Base-by-base conservation (phyloP, 2,329 filamentous ascomycete species). In the Lasiodiplodia sp. region DNA sequence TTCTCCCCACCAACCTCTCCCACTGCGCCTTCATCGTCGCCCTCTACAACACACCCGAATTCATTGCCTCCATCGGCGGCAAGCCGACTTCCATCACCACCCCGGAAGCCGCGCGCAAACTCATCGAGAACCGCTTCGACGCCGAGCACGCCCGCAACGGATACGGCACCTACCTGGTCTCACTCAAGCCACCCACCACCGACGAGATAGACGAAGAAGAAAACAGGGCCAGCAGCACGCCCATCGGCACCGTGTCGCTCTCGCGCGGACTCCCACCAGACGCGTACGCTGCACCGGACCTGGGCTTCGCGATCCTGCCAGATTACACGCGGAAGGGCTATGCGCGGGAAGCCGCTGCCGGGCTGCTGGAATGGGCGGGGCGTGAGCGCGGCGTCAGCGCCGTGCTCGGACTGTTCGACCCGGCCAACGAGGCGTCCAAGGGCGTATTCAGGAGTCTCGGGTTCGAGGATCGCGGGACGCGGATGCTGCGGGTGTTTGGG, bases 101-200 rank as follows among this genome's bases (percentile, higher is more conserved):
- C 4, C 70, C 70, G n/a, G 70, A 70, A 6, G 68, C 68, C 14
- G 72, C 72, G 1, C 74, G 73, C 25, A 53, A 68, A 8, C 57
- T 58, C 14, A 16, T 63, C 40, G 25, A 14, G 4, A 6, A 4
- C 25, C 58, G 25, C 31, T 37, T 63, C 58, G 69, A 76, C 23
- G 65, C 63, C 11, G 66, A 71, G 18, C 71, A 76, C 34, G 72
- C 69, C 34, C 70, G 70, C 25, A 75, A 72, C 38, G 77, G 77
- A 25, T 76, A 72, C 63, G 77, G 77, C 1, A 73, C 72, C 0
- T 78, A 73, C 53, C 71, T 78, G 2, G 69, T 78, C 47, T 73
- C 71, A 3, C 71, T 77, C 16, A 72, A 73, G 51, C 68, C 55
- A 3, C 0, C 53, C 4, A 25, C 25, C 25, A 2, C 25, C 2